Evolutionary conservation across 495 filamentous ascomycete species (phyloP), one percentile per base, ranked within the genome.

Genomic region (Penicillium waksmanii): DNA sequence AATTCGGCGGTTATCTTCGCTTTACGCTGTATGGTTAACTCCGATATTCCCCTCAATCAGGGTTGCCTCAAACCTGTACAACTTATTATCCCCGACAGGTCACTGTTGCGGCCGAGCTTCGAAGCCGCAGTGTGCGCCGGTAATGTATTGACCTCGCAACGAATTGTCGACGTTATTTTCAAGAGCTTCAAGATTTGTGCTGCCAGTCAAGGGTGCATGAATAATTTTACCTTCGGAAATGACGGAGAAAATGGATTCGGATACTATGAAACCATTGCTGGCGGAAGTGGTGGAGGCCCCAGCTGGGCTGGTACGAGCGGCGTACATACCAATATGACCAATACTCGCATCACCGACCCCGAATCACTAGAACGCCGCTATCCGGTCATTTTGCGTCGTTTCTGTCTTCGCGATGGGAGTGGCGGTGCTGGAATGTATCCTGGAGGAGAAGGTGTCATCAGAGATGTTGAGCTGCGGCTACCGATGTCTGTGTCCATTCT

Each of bases 311-410:
- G 94, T 27, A 91, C 88, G 3, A 85, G 81, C 58, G 94, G 92
- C 40, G 93, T 97, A 46, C 94, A 98, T 72, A 87, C 85, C 18
- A 92, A 98, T 74, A 96, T 97, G 89, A 98, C 94, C 10, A 98
- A 98, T 71, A 98, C 94, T 3, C 85, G 94, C 9, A 97, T 97
- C 68, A 96, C 94, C 0, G 94, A 98, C 76, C 80, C 89, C 0
- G 94, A 98, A 67, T 84, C 94, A 21, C 92, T 98, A 66, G 94
- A 98, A 72, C 79, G 92, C 0, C 82, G 94, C n/a, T 97, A 97
- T 68, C 94, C 94, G 1, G 90, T 97, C 3, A 70, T 97, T 11
- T 77, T 97, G n/a, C 82, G 87, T 1, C 84, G 93, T 63, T 97
- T 96, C 70, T 84, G 84, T 2, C 81, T 98, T 33, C 80, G 93